phyloP scores from a whole-genome alignment of 2,329 filamentous ascomycete species.

The Aspergillus melleus region DNA sequence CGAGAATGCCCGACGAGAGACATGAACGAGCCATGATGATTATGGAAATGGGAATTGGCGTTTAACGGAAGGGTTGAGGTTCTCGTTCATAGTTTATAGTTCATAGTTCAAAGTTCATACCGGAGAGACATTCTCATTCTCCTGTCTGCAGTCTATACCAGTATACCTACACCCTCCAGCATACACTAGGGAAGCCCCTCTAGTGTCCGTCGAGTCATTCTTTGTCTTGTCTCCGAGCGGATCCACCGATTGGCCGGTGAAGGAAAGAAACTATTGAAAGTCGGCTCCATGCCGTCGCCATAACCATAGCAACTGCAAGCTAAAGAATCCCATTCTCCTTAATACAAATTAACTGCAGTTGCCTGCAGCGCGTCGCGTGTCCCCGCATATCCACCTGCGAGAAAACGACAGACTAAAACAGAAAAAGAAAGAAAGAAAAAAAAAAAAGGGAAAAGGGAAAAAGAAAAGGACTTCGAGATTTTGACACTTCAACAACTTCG shows the following conservation, averaged over 20 bases:
- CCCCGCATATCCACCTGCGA: slow-evolving; percentile 23
- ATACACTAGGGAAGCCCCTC: too few relatives aligned
- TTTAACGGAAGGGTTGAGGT: slow-evolving; percentile 1
- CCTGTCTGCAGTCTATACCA: too few relatives aligned
- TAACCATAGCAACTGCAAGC: slow-evolving; percentile 9
- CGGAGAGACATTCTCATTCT: too few relatives aligned
- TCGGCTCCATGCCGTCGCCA: background rate
- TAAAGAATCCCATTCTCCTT: background rate
- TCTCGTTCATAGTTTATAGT: background rate
- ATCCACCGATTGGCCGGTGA: background rate
- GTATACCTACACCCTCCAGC: too few relatives aligned
- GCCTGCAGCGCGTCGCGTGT: slow-evolving; percentile 18
- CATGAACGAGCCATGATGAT: background rate
- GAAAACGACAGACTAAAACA: background rate
- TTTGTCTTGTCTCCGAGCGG: background rate
- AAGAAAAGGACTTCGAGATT: too few relatives aligned
- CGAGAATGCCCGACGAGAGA: slow-evolving; percentile 22
- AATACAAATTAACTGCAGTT: slow-evolving; percentile 1
- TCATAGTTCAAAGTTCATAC: too few relatives aligned
- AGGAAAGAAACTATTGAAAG: background rate
- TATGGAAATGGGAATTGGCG: slow-evolving; percentile 9
- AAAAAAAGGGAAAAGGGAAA: too few relatives aligned
- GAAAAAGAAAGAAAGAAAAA: background rate
- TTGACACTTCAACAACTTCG: too few relatives aligned
- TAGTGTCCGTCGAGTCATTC: background rate